Percentiles rank a stretch among this genome's conserved stretches.
phyloP scores from a whole-genome alignment of 495 filamentous ascomycete genomes.

The Podospora anserina region DNA sequence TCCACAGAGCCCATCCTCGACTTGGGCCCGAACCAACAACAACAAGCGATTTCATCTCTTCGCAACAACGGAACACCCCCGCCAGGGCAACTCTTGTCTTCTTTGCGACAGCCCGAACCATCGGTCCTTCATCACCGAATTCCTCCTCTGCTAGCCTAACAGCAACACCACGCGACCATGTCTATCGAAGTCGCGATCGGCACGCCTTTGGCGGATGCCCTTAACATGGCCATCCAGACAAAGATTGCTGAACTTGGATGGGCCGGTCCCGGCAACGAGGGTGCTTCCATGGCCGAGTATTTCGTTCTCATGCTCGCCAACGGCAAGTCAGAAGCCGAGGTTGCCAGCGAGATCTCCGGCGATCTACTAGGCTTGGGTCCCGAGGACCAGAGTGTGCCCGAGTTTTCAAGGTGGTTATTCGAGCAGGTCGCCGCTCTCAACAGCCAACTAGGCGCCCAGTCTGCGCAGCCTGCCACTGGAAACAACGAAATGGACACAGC shows the following conservation, averaged over 20 bases:
- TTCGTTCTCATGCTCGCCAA: slow-evolving; percentile 96
- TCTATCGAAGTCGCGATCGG: slow-evolving; percentile 66
- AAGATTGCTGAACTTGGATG: slow-evolving; percentile 95
- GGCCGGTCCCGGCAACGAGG: slow-evolving; percentile 75
- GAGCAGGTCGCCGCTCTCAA: slow-evolving; percentile 70
- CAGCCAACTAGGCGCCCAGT: slow-evolving; percentile 55
- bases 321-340: slow-evolving; percentile 84
- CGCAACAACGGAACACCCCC: background rate
- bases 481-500: slow-evolving; percentile 16
- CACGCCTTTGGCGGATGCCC: slow-evolving; percentile 76
- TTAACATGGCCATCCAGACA: slow-evolving; percentile 77
- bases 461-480: slow-evolving; percentile 21
- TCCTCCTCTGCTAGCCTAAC: background rate
- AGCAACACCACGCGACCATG: slow-evolving; percentile 48
- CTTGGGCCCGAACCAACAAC: background rate
- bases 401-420: slow-evolving; percentile 90
- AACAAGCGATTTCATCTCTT: background rate
- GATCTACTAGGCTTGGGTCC: slow-evolving; percentile 81
- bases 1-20: background rate
- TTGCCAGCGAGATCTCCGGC: slow-evolving; percentile 81
- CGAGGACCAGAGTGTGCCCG: slow-evolving; percentile 75
- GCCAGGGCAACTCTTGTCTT: background rate
- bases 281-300: slow-evolving; percentile 86
- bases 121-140: background rate
- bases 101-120: background rate